Evolutionary conservation across 2,329 filamentous ascomycete species (phyloP).

Genomic region (Trichoderma afroharzianum): DNA sequence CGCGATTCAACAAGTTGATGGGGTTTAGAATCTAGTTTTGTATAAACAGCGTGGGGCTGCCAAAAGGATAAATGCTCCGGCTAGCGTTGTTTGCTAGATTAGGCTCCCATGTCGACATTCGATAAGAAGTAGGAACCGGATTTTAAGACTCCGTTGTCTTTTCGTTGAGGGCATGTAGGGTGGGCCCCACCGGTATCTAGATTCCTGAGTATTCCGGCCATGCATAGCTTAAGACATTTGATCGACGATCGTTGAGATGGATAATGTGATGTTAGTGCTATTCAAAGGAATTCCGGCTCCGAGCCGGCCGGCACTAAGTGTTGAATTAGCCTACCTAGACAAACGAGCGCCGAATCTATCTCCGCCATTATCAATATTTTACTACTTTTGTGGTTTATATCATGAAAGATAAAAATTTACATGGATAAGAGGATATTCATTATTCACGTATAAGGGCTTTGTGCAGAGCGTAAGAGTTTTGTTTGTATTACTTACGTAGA

Average conservation of each 20-base stretch:
- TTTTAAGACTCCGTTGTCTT: neutral
- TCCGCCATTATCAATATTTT: too few relatives aligned
- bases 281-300: neutral
- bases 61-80: neutral
- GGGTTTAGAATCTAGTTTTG: neutral
- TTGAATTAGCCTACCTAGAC: neutral
- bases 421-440: neutral
- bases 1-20: neutral
- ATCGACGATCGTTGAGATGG: neutral
- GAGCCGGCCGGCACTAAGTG: neutral
- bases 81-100: neutral
- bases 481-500: neutral
- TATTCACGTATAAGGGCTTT: neutral
- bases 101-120: neutral
- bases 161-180: neutral
- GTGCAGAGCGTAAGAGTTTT: neutral
- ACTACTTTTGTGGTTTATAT: too few relatives aligned
- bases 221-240: neutral
- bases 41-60: neutral
- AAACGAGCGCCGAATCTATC: accelerated
- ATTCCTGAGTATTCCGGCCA: neutral
- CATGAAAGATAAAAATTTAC: neutral
- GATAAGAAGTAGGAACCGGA: neutral
- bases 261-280: neutral
- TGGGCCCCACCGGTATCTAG: neutral